A percentile compares a stretch with the other conserved stretches of the same genome.
Conservation (phyloP, 2,329 filamentous ascomycete species). For the Ophidiomyces ophidiicola region DNA sequence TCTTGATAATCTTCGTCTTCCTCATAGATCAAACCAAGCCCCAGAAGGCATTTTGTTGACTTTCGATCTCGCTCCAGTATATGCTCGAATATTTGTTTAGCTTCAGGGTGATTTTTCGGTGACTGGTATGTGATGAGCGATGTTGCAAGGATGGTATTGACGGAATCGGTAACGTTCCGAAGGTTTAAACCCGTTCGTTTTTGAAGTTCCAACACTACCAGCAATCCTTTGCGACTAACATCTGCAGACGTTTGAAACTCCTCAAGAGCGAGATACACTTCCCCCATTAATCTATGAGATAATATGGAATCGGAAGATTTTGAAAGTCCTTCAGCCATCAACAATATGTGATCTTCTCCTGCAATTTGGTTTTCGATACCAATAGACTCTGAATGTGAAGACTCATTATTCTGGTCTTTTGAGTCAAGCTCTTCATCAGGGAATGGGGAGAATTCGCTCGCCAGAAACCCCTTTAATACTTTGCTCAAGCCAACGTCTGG, state of each 20-base stretch:
- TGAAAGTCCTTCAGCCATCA: conserved; percentile 65
- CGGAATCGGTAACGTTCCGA: conserved; percentile 56
- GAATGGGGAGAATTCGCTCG: conserved; percentile 74
- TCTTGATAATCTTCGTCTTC: conserved; percentile 80
- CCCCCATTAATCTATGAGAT: conserved; percentile 68
- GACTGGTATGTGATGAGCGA: conserved; percentile 81
- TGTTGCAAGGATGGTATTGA: conserved; percentile 70
- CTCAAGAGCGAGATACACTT: conserved; percentile 73
- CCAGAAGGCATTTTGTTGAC: conserved; percentile 72
- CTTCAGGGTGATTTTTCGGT: conserved; percentile 78
- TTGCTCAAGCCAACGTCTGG: conserved; percentile 71
- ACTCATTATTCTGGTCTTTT: conserved; percentile 38
- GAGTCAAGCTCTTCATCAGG: conserved; percentile 42
- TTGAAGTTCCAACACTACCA: conserved; percentile 48
- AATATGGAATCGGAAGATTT: conserved; percentile 57
- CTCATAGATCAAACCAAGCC: conserved; percentile 80
- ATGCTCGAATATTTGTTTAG: conserved; percentile 70
- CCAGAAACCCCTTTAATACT: conserved; percentile 69
- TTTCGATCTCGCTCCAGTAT: conserved; percentile 64
- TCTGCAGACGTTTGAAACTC: conserved; percentile 76
- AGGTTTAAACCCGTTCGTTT: conserved; percentile 57
- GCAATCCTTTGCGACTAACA: conserved; percentile 61
- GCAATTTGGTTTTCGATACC: conserved; percentile 39
- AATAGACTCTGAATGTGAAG: conserved; percentile 18
- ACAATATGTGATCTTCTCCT: conserved; percentile 64